Evolutionary conservation across 805 yeast genomes (phyloP).

Genomic region (Yamadazyma sp.): DNA sequence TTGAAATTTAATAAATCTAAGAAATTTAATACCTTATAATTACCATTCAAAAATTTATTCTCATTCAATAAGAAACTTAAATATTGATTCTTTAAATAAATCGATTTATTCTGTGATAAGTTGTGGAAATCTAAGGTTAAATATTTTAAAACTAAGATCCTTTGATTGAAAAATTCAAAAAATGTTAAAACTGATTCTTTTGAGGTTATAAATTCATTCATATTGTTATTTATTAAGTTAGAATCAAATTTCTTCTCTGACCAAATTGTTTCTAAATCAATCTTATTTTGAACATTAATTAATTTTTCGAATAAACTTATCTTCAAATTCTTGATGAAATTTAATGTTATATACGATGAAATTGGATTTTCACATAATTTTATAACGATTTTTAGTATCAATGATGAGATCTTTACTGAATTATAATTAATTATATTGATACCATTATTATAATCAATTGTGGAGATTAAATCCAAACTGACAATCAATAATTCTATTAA

Average conservation of each 20-base stretch:
- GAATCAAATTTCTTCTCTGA: constrained; percentile 41
- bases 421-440: constrained; percentile 43
- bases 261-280: constrained; percentile 58
- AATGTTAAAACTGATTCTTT: constrained; percentile 48
- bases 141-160: constrained; percentile 61
- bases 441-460: constrained; percentile 32
- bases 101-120: constrained; percentile 38
- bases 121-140: constrained; percentile 72
- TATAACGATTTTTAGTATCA: constrained; percentile 59
- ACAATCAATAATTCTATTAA: constrained; percentile 49
- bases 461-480: constrained; percentile 42
- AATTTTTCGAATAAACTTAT: constrained; percentile 48
- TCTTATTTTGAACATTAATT: constrained; percentile 50
- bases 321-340: constrained; percentile 45
- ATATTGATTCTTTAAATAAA: constrained; percentile 52
- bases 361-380: constrained; percentile 56
- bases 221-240: constrained; percentile 23
- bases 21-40: constrained; percentile 66
- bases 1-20: constrained; percentile 68
- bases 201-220: constrained; percentile 33
- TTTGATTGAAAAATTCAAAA: constrained; percentile 55
- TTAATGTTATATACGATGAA: constrained; percentile 50
- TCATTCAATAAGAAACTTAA: constrained; percentile 51
- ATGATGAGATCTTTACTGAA: constrained; percentile 56
- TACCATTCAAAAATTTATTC: constrained; percentile 49